Conservation (phyloP, 2,329 filamentous ascomycete species). For the Trichoderma polysporum region DNA sequence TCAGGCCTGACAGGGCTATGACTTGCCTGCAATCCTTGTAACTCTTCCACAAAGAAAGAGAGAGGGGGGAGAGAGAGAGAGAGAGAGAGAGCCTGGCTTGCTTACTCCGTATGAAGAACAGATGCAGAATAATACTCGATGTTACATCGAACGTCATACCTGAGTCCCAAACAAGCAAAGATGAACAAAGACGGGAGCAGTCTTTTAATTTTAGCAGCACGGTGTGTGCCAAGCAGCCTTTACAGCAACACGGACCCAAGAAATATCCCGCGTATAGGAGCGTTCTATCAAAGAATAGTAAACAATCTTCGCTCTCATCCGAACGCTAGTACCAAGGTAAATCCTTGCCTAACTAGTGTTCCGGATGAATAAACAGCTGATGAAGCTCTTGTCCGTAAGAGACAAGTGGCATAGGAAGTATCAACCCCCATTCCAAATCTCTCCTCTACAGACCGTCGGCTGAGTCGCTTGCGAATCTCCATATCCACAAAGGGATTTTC, state of each 20-base stretch:
- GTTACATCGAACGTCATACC: background rate
- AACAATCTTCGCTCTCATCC: background rate
- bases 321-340: background rate
- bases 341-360: background rate
- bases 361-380: background rate
- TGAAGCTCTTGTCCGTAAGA: background rate
- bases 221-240: background rate
- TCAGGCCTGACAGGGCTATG: background rate
- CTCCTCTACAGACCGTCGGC: background rate
- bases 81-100: background rate
- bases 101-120: slow-evolving; percentile 11
- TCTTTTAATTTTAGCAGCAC: background rate
- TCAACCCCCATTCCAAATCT: background rate
- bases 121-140: background rate
- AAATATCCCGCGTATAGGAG: background rate
- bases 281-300: background rate
- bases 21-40: background rate
- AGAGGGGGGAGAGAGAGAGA: background rate
- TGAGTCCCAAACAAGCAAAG: background rate
- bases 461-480: background rate
- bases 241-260: background rate
- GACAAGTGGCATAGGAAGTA: background rate
- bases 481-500: background rate
- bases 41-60: background rate
- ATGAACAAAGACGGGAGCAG: background rate